Conservation (phyloP, 129 eudicot species). For the Calendula officinalis region DNA sequence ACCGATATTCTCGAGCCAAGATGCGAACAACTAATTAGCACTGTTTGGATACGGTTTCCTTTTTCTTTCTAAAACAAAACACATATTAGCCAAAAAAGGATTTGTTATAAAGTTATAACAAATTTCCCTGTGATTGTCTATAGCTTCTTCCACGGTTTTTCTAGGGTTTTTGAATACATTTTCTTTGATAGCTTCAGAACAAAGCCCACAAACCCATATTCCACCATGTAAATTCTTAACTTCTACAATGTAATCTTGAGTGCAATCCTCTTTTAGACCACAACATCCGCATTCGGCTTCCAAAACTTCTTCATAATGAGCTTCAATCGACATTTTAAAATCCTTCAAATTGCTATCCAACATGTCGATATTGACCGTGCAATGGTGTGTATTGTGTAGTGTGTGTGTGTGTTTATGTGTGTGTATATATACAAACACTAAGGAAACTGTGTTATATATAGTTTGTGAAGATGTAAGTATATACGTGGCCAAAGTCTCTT, state of each 20-base stretch:
- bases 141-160: conserved; percentile 47
- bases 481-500: too few species aligned
- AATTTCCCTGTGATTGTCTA: conserved; percentile 38
- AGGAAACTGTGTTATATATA: too few species aligned
- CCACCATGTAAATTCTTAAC: conserved; percentile 44
- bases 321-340: not conserved
- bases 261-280: conserved; percentile 67
- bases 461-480: too few species aligned
- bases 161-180: conserved; percentile 16
- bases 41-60: too few species aligned
- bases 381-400: too few species aligned
- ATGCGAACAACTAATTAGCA: too few species aligned
- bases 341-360: not conserved
- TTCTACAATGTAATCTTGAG: conserved; percentile 35
- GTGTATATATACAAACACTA: too few species aligned
- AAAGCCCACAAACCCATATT: conserved; percentile 71
- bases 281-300: conserved; percentile 60
- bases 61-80: too few species aligned
- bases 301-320: conserved; percentile 14
- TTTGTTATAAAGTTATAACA: conserved; percentile 27
- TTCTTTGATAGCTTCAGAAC: conserved; percentile 66
- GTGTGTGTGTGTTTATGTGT: not conserved
- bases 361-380: not conserved
- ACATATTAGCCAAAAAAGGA: conserved; percentile 22
- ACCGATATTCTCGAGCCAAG: too few species aligned